phyloP scores from a whole-genome alignment of 345 rosid species.

The Capsella bursapastoris region DNA sequence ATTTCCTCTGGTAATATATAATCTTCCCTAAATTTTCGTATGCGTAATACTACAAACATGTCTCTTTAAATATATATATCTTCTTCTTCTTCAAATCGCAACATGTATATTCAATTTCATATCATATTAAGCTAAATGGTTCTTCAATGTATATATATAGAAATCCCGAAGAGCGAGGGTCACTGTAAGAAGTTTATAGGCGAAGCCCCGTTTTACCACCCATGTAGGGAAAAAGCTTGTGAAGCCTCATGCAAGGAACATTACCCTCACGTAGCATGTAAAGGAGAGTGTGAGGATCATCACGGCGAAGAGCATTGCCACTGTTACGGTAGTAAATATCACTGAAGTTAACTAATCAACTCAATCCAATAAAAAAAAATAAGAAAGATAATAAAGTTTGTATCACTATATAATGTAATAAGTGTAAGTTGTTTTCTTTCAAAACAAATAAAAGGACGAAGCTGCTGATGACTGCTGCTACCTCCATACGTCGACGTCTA shows the following conservation, averaged over 20 bases:
- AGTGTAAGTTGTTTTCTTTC: not conserved
- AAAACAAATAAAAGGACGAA: not conserved
- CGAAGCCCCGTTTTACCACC: constrained; percentile 16
- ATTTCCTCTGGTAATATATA: constrained; percentile 23
- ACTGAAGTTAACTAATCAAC: not conserved
- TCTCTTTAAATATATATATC: too few species aligned
- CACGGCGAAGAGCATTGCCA: constrained; percentile 17
- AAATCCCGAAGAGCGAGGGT: constrained; percentile 35
- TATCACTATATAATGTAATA: not conserved
- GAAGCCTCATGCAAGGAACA: not conserved
- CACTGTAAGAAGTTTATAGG: constrained; percentile 17
- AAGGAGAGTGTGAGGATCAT: constrained; percentile 37
- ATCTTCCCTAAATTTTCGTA: not conserved
- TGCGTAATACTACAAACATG: too few species aligned
- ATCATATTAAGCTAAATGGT: not conserved
- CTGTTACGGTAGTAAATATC: constrained; percentile 14
- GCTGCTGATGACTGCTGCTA: not conserved
- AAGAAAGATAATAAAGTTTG: not conserved
- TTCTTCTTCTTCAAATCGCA: not conserved
- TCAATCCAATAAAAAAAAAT: too few species aligned
- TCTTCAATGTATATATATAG: not conserved
- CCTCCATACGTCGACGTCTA: not conserved
- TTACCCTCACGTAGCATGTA: constrained; percentile 1
- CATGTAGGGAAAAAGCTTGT: constrained; percentile 30
- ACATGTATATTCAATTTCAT: not conserved